These are phyloP conservation scores for Quercus tomentella DNA, from an alignment of 331 rosid genomes.

Conservation along the genomic window DNA sequence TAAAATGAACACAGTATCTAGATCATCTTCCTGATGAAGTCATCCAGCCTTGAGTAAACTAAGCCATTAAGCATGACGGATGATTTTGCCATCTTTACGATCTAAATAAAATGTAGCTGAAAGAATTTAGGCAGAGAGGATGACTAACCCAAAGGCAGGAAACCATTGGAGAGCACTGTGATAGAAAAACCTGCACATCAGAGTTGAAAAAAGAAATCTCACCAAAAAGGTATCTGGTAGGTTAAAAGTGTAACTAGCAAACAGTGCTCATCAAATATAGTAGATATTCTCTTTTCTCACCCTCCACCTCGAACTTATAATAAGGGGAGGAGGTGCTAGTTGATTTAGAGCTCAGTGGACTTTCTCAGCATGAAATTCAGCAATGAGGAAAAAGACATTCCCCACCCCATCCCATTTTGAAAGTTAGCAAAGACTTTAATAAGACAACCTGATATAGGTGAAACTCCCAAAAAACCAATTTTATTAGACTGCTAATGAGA, in stretches of 20 bases:
- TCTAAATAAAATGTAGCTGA: not conserved
- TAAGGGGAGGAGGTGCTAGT: too few species aligned
- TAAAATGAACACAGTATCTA: not conserved
- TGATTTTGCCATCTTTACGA: not conserved
- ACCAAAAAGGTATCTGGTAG: not conserved
- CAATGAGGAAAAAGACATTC: not conserved
- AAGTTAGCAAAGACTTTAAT: not conserved
- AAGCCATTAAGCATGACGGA: not conserved
- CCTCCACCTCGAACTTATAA: too few species aligned
- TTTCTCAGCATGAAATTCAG: not conserved
- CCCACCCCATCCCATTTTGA: not conserved
- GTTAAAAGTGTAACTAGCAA: not conserved
- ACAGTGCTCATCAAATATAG: not conserved
- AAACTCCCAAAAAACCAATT: not conserved
- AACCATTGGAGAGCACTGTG: conserved; percentile 94
- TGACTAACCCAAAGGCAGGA: conserved; percentile 79
- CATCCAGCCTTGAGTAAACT: not conserved
- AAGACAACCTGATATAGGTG: not conserved
- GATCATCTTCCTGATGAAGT: not conserved
- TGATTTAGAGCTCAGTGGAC: too few species aligned
- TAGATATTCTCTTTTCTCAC: not conserved
- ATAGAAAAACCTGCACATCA: conserved; percentile 73
- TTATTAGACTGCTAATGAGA: not conserved
- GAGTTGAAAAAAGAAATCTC: not conserved
- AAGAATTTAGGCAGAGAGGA: conserved; percentile 1